These are phyloP conservation scores for Aspergillus sp. DNA, from an alignment of 2,329 filamentous ascomycete genomes.

Conservation along the genomic window DNA sequence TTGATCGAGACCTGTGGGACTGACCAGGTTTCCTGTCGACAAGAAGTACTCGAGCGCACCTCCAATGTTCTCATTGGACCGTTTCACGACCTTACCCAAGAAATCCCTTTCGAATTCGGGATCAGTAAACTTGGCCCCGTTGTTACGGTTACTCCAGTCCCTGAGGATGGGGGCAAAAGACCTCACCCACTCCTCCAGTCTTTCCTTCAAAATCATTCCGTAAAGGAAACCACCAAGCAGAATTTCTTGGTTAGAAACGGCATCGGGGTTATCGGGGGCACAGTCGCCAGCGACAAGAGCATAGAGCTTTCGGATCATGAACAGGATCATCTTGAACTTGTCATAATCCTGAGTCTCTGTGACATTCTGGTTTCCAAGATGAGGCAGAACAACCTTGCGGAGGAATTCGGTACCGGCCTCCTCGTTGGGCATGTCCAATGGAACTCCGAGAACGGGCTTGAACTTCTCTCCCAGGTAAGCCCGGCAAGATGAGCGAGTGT, in stretches of 20 bases:
- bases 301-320: slow-evolving; percentile 96
- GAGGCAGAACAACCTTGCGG: slow-evolving; percentile 82
- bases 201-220: slow-evolving; percentile 92
- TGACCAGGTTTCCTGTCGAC: slow-evolving; percentile 89
- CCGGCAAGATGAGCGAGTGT: slow-evolving; percentile 75
- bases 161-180: slow-evolving; percentile 51
- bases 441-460: slow-evolving; percentile 76
- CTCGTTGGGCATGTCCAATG: slow-evolving; percentile 78
- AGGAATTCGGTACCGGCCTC: slow-evolving; percentile 90
- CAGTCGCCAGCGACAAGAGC: slow-evolving; percentile 89
- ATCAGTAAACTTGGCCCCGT: slow-evolving; percentile 62
- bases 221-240: slow-evolving; percentile 90
- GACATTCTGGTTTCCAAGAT: slow-evolving; percentile 80
- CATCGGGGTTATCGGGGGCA: slow-evolving; percentile 90
- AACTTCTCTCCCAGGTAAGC: slow-evolving; percentile 90
- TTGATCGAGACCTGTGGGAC: slow-evolving; percentile 84
- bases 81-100: slow-evolving; percentile 68
- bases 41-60: slow-evolving; percentile 89
- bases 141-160: slow-evolving; percentile 52
- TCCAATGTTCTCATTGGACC: slow-evolving; percentile 84
- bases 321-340: slow-evolving; percentile 89
- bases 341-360: slow-evolving; percentile 79
- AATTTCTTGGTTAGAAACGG: slow-evolving; percentile 93
- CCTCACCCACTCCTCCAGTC: slow-evolving; percentile 83
- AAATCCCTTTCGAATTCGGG: slow-evolving; percentile 77